Base-by-base conservation (phyloP, 2,329 filamentous ascomycete species). In the Apiospora arundinis region DNA sequence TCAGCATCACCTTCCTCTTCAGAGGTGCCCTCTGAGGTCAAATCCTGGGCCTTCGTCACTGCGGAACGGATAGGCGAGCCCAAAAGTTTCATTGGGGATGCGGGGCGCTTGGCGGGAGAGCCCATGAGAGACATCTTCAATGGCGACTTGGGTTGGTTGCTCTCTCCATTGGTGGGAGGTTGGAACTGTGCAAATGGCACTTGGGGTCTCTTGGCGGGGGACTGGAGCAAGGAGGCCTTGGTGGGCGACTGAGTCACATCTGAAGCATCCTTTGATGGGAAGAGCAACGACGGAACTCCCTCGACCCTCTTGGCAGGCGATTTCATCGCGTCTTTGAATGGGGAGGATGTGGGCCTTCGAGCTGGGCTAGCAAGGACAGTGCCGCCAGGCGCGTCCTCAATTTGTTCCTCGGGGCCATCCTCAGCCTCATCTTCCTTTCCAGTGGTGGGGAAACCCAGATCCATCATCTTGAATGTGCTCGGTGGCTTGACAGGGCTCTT, bases 281-380 rank as follows among this genome's bases (percentile, higher is more conserved):
- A 73, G 73, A 77, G 67, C 75, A 80, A 72, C 44, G 79, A 71
- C 40, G 77, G 72, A 71, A 80, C 63, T 1, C 79, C 80, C 0
- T 88, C 94, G 63, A 83, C 77, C 46, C 84, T 82, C 76, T 88
- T 89, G 0, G 89, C 86, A 0, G 89, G 89, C 1, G 87, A 88
- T 73, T 84, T 88, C 77, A 91, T 81, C 0, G 84, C 80, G 32
- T 90, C 89, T 75, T 87, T 90, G 74, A 82, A 83, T 0, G 89
- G 86, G 1, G 88, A 87, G 6, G 84, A 76, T 1, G 87, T 84
- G 11, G 84, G 83, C 40, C 89, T 84, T 70, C 88, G 86, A n/a
- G 89, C 87, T 2, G 90, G 89, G 63, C 88, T 91, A 25, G 80
- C 82, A 60, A 91, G 79, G 16, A 84, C 80, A 1, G 83, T 79